phyloP scores from a whole-genome alignment of 2,329 filamentous ascomycete genomes.

The Cryphonectria naterciae region DNA sequence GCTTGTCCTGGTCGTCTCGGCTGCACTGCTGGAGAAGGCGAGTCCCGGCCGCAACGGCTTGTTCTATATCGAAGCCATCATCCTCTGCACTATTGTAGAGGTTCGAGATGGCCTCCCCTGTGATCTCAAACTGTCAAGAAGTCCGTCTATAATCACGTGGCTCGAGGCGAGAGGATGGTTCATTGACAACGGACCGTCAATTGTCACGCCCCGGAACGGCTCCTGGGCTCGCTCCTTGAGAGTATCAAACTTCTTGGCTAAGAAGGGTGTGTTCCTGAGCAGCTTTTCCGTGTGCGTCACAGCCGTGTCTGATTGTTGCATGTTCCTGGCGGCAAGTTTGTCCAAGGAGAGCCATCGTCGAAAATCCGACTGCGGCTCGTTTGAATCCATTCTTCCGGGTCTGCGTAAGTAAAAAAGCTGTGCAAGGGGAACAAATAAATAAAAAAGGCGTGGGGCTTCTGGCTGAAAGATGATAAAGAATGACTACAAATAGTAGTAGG shows the following conservation, averaged over 20 bases:
- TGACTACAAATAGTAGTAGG: not conserved
- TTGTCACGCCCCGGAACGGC: conserved; percentile 70
- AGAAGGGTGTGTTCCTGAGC: not conserved
- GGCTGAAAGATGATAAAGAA: not conserved
- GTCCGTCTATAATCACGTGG: not conserved
- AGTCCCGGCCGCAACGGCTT: conserved; percentile 58
- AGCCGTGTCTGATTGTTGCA: not conserved
- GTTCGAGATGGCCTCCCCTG: conserved; percentile 55
- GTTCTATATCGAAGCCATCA: conserved; percentile 62
- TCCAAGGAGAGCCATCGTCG: not conserved
- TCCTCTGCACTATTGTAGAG: conserved; percentile 62
- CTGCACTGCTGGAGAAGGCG: conserved; percentile 51
- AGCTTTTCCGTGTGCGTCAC: not conserved
- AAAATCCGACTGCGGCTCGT: not conserved
- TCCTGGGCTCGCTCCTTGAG: conserved; percentile 54
- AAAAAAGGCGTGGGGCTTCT: not conserved
- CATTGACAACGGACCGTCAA: conserved; percentile 55
- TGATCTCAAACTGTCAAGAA: not conserved
- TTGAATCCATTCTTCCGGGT: not conserved
- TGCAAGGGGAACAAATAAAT: not conserved
- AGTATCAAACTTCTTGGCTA: conserved; percentile 45
- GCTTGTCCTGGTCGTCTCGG: conserved; percentile 51
- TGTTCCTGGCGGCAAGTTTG: not conserved
- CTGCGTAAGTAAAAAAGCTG: not conserved
- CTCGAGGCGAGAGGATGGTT: not conserved